phyloP scores from a whole-genome alignment of 2,329 filamentous ascomycete genomes.

The Microsporum audouinii region DNA sequence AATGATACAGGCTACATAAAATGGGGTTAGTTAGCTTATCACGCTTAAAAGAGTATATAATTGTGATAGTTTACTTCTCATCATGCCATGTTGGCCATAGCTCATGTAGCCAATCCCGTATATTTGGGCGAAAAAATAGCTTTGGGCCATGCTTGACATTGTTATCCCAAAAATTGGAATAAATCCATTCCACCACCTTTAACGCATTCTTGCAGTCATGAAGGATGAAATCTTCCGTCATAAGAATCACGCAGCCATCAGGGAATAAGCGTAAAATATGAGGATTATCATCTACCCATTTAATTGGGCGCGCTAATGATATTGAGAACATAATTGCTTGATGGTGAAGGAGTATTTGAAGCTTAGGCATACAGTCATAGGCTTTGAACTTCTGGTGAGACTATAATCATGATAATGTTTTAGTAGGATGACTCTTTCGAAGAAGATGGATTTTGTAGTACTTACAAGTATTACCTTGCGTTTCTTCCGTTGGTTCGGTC shows the following conservation, averaged over 20 bases:
- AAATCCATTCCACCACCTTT: conserved; percentile 28
- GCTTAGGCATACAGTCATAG: conserved; percentile 22
- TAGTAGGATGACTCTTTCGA: not conserved
- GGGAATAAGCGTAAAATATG: conserved; percentile 30
- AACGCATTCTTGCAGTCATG: conserved; percentile 21
- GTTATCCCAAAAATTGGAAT: conserved; percentile 16
- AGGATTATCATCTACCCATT: conserved; percentile 15
- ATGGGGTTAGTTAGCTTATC: not conserved
- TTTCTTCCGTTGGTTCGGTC: conserved; percentile 17
- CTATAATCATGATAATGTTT: conserved; percentile 12
- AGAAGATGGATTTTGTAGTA: not conserved
- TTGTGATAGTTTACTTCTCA: conserved; percentile 16
- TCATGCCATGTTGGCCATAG: conserved; percentile 9
- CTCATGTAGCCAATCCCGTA: conserved; percentile 26
- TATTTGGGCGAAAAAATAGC: conserved; percentile 29
- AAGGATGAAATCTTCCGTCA: conserved; percentile 33
- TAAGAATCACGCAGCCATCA: conserved; percentile 27
- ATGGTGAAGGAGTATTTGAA: conserved; percentile 18
- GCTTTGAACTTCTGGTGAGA: conserved; percentile 28
- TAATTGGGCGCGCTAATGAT: conserved; percentile 20
- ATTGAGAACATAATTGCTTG: conserved; percentile 28
- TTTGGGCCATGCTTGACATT: conserved; percentile 26
- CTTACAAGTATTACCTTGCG: conserved; percentile 23
- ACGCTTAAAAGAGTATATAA: not conserved
- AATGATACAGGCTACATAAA: conserved; percentile 11